Evolutionary conservation across 2,329 filamentous ascomycete species (phyloP).

Genomic region (Daldinia sp.): DNA sequence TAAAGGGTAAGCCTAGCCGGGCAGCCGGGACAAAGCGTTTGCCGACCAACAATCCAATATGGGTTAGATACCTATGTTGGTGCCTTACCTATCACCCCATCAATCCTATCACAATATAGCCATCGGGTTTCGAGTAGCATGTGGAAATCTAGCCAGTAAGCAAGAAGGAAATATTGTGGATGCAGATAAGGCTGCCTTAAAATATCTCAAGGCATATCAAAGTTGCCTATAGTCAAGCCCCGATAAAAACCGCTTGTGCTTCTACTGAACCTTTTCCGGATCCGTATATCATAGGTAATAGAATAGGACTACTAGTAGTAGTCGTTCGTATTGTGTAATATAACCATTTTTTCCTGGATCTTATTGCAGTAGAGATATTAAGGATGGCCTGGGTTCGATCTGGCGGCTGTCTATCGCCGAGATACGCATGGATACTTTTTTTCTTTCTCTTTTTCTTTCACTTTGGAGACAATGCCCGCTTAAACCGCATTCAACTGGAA

Average conservation of each 20-base stretch:
- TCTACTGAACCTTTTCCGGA: neutral
- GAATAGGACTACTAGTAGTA: neutral
- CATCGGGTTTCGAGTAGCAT: neutral
- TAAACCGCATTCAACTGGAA: neutral
- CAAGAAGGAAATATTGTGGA: neutral
- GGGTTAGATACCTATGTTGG: neutral
- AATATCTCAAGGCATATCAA: neutral
- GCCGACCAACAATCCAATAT: neutral
- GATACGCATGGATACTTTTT: neutral
- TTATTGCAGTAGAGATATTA: neutral
- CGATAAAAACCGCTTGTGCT: neutral
- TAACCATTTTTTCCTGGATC: too few relatives aligned
- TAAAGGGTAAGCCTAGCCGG: slow-evolving; percentile 1
- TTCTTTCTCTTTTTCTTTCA: neutral
- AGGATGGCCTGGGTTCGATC: neutral
- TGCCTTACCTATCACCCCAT: too few relatives aligned
- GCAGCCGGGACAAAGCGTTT: slow-evolving; percentile 3
- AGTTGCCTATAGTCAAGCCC: neutral
- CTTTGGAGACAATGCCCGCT: neutral
- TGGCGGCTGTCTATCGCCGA: neutral
- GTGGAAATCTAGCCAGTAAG: neutral
- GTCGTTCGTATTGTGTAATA: neutral
- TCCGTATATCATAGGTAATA: too few relatives aligned
- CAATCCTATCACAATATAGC: neutral
- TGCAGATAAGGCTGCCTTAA: neutral